Base-by-base conservation (phyloP, 2,329 filamentous ascomycete genomes). In the Ascochyta clinopodiicola region DNA sequence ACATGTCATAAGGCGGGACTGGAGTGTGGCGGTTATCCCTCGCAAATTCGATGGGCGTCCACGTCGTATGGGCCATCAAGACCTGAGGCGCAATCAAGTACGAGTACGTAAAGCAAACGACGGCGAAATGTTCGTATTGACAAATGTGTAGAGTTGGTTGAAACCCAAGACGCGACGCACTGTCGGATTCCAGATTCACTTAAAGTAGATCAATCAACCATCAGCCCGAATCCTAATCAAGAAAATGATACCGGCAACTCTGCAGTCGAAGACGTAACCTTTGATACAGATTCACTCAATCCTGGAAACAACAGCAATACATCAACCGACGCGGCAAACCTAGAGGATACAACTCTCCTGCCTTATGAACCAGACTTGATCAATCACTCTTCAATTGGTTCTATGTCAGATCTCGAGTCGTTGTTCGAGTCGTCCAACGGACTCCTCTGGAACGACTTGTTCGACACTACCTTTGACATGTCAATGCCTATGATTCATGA, bases 21-120 rank as follows among this genome's bases (percentile, higher is more conserved):
- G 8, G 43, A 50, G 4, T 58, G 58, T 34, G 55, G 55, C 27
- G 58, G 58, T 4, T 60, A 55, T 42, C 43, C 43, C 15, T 60
- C 55, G n/a, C 55, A 37, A 32, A 57, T 60, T 40, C 47, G 55
- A 19, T 60, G 58, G 58, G 58, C 58, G 8, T 57, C 58, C 32
- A 52, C 55, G 43, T 53, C 57, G 2, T 57, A 44, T 25, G 44
- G 22, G 22, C 53, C 46, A 5, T 51, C 44, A 12, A 44, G 31
- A 9, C 53, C 40, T n/a, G 32, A 25, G 3, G 15, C 40, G 8
- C 17, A 42, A 8, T 12, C 24, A 22, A 44, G 6, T 15, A 9
- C 34, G 34, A 25, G 52, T 51, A 31, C 9, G 46, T 43, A 42
- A n/a, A 27, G 6, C 1, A 4, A 24, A 12, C 2, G 13, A 32